phyloP scores from a whole-genome alignment of 169 alveolate species.

The Plasmodium adleri region DNA sequence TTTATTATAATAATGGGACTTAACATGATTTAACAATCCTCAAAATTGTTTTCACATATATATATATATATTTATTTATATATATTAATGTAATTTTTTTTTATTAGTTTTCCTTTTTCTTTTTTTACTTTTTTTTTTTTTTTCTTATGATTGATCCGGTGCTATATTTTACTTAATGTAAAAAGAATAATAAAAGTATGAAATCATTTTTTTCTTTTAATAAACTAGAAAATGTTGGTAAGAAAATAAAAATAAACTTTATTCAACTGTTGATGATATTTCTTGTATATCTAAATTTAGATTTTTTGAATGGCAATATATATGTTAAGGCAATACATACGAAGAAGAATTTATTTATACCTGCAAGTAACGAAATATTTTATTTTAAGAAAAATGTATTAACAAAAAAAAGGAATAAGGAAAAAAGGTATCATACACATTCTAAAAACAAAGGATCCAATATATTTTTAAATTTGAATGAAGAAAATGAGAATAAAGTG shows the following conservation, averaged over 20 bases:
- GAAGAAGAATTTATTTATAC: constrained; percentile 23
- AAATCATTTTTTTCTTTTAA: constrained; percentile 21
- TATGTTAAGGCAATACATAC: not conserved
- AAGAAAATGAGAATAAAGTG: not conserved
- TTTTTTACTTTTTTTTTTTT: not conserved
- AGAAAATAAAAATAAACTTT: constrained; percentile 44
- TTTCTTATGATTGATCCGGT: not conserved
- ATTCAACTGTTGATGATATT: constrained; percentile 22
- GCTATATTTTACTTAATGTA: not conserved
- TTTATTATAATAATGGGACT: too few species aligned
- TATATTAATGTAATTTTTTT: too few species aligned
- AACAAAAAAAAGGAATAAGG: constrained; percentile 9
- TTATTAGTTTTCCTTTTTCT: not conserved
- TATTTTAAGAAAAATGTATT: constrained; percentile 12
- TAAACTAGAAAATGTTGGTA: constrained; percentile 50
- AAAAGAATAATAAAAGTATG: constrained; percentile 20
- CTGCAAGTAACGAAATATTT: constrained; percentile 21
- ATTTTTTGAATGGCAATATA: constrained; percentile 5
- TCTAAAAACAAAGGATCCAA: not conserved
- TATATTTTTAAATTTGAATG: not conserved
- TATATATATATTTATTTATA: too few species aligned
- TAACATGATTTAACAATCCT: too few species aligned
- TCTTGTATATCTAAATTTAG: constrained; percentile 8
- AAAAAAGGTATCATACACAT: not conserved
- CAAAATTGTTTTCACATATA: too few species aligned